Conservation (phyloP, 495 filamentous ascomycete genomes). For the Tuber calosporum region DNA sequence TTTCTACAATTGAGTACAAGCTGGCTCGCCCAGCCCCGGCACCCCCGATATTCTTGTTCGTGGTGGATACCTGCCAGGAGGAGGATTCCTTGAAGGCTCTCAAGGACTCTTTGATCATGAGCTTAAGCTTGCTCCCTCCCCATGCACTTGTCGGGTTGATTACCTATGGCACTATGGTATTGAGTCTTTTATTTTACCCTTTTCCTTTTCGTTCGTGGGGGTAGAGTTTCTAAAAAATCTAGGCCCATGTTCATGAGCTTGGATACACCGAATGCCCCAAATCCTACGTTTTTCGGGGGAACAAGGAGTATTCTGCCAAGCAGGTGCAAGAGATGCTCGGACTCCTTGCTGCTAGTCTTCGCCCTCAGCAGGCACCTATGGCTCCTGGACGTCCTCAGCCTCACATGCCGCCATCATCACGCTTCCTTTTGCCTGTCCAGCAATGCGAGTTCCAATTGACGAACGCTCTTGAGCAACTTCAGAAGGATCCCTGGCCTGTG, state of each 20-base stretch:
- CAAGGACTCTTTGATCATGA: conserved; percentile 96
- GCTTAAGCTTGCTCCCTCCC: conserved; percentile 85
- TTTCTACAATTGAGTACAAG: conserved; percentile 96
- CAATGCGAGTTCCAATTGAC: conserved; percentile 98
- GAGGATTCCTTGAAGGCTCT: conserved; percentile 92
- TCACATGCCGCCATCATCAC: conserved; percentile 70
- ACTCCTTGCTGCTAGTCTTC: conserved; percentile 57
- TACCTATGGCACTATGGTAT: conserved; percentile 94
- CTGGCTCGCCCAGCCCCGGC: conserved; percentile 86
- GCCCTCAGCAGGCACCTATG: conserved; percentile 64
- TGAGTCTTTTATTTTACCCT: conserved; percentile 16
- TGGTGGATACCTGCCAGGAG: conserved; percentile 98
- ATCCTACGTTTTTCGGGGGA: conserved; percentile 98
- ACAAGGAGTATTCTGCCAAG: conserved; percentile 93
- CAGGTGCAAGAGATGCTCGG: conserved; percentile 99
- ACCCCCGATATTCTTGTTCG: conserved; percentile 93
- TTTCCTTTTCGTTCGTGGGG: background rate
- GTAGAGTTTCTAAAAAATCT: conserved; percentile 9
- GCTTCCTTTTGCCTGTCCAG: conserved; percentile 90
- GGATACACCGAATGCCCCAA: conserved; percentile 98
- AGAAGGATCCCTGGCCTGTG: conserved; percentile 97
- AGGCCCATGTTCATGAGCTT: conserved; percentile 96
- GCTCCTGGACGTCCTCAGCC: conserved; percentile 61
- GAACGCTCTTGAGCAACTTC: conserved; percentile 89
- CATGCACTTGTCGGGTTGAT: conserved; percentile 92